Conservation (phyloP, 306 rosid genomes). For the Hylodesmum podocarpum region DNA sequence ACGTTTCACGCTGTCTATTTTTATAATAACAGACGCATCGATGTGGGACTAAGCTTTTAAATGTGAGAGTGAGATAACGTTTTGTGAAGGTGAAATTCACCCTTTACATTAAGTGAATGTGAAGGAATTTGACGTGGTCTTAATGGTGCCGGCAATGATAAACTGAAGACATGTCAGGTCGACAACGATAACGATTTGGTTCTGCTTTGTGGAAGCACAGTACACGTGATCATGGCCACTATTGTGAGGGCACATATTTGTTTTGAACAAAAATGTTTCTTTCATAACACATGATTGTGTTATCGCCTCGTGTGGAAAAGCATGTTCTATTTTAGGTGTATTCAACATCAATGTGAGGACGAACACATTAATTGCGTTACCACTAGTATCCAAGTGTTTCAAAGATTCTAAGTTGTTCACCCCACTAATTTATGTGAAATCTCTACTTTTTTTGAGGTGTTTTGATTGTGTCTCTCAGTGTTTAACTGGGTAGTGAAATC, state of each 20-base stretch:
- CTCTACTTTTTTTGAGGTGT: background rate
- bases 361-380: background rate
- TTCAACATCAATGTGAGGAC: constrained; percentile 7
- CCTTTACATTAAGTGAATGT: background rate
- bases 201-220: constrained; percentile 33
- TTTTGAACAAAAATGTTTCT: constrained; percentile 2
- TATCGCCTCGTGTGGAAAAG: constrained; percentile 36
- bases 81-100: constrained; percentile 4
- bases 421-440: background rate
- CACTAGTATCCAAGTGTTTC: background rate
- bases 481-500: background rate
- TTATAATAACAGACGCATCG: background rate
- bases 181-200: constrained; percentile 27
- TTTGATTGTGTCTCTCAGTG: background rate
- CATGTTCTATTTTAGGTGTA: constrained; percentile 8
- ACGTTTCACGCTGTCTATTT: constrained; percentile 25
- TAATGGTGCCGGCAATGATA: constrained; percentile 40
- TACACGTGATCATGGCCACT: constrained; percentile 46
- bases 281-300: constrained; percentile 16
- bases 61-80: background rate
- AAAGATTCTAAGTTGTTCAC: background rate
- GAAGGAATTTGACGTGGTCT: constrained; percentile 13
- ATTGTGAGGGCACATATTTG: background rate
- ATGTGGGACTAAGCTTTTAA: constrained; percentile 24
- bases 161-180: constrained; percentile 45